These are phyloP conservation scores for Zizania palustris DNA, from an alignment of 202 grass and related monocot species.

Conservation along the genomic window DNA sequence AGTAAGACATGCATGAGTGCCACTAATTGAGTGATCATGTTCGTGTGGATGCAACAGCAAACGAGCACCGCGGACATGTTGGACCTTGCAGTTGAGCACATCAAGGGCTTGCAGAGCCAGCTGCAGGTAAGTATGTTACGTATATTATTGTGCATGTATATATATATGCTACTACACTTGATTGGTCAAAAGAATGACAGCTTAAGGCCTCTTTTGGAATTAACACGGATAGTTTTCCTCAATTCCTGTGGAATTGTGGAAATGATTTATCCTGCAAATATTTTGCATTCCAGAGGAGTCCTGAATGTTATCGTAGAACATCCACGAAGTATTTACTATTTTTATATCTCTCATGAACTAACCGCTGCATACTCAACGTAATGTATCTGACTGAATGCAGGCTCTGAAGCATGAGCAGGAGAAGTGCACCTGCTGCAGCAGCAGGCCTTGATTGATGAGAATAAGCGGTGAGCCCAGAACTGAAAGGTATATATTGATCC, in stretches of 20 bases:
- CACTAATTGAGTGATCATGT: conserved; percentile 2
- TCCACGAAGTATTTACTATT: no score
- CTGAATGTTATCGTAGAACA: no score
- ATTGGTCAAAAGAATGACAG: no score
- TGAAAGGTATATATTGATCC: neutral
- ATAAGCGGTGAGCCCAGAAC: neutral
- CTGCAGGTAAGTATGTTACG: conserved; percentile 50
- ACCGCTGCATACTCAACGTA: no score
- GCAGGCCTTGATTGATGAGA: conserved; percentile 41
- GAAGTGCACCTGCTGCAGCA: conserved; percentile 77
- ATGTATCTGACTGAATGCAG: conserved; percentile 32
- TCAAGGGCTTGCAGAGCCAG: conserved; percentile 74
- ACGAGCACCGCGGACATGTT: conserved; percentile 90
- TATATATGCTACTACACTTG: no score
- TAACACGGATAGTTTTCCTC: no score
- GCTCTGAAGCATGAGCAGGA: conserved; percentile 72
- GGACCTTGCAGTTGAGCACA: conserved; percentile 89
- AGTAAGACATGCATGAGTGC: neutral
- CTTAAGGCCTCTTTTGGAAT: no score
- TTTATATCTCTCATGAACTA: no score
- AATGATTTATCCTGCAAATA: no score
- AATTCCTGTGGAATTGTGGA: no score
- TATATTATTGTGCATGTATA: no score
- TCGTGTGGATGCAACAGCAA: conserved; percentile 56
- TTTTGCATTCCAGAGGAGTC: no score